These are phyloP conservation scores for Aspergillus pseudoviridinutans DNA, from an alignment of 2,329 filamentous ascomycete genomes.

Conservation along the genomic window DNA sequence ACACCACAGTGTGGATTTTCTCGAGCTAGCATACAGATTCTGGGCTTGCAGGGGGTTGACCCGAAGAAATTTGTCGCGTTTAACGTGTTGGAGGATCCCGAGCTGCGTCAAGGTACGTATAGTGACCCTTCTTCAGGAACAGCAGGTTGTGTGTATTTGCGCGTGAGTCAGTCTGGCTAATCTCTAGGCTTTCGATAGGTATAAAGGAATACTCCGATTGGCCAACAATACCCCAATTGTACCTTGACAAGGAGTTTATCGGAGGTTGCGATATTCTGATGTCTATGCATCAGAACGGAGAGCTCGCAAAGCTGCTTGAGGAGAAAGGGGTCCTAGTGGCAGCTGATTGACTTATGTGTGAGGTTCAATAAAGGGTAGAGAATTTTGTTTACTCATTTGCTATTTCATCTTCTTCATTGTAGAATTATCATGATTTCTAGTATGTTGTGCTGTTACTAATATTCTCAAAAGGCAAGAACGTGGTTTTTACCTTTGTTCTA, in stretches of 20 bases:
- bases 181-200: slow-evolving; percentile 49
- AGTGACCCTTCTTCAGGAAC: background rate
- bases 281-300: slow-evolving; percentile 94
- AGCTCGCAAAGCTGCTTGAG: slow-evolving; percentile 84
- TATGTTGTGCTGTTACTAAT: background rate
- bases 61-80: slow-evolving; percentile 96
- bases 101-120: slow-evolving; percentile 70
- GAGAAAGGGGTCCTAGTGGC: slow-evolving; percentile 81
- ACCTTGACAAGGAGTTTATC: slow-evolving; percentile 91
- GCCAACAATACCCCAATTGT: slow-evolving; percentile 97
- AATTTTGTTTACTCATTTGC: background rate
- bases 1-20: slow-evolving; percentile 96
- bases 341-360: slow-evolving; percentile 43
- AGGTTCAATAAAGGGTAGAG: background rate
- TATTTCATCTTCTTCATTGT: background rate
- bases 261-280: slow-evolving; percentile 97
- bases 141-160: background rate
- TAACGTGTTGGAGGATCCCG: slow-evolving; percentile 90
- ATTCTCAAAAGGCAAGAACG: background rate
- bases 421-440: background rate
- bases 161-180: background rate
- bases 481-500: background rate
- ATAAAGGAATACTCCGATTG: slow-evolving; percentile 99
- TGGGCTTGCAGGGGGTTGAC: slow-evolving; percentile 91
- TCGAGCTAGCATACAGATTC: slow-evolving; percentile 87